phyloP scores from a whole-genome alignment of 345 rosid species.

The Acer saccharum region DNA sequence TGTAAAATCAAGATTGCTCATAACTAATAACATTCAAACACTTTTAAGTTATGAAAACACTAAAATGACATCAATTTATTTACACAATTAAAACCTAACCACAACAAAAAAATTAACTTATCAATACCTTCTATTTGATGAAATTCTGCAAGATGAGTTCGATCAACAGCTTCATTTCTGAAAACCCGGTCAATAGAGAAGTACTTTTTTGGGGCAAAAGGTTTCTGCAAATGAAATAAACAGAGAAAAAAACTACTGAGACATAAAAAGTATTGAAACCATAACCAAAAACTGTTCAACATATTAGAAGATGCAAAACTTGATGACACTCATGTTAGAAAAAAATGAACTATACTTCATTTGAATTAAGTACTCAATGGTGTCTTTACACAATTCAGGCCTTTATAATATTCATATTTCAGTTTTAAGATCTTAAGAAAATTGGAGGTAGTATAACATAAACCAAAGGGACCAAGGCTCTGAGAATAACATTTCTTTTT shows the following conservation, averaged over 20 bases:
- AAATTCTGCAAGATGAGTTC: conserved; percentile 95
- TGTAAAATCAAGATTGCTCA: not conserved
- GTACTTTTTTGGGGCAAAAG: conserved; percentile 81
- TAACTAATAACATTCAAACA: not conserved
- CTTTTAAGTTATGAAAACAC: not conserved
- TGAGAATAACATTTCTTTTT: conserved; percentile 3
- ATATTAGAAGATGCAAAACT: not conserved
- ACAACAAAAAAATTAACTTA: not conserved
- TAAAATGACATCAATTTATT: not conserved
- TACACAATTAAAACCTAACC: not conserved
- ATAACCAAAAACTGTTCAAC: not conserved
- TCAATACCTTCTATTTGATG: conserved; percentile 95
- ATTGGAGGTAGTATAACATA: not conserved
- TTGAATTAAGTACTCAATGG: not conserved
- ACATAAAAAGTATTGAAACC: not conserved
- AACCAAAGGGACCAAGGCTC: not conserved
- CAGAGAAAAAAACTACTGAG: not conserved
- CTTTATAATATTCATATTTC: not conserved
- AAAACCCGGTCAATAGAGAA: conserved; percentile 97
- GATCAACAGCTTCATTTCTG: conserved; percentile 97
- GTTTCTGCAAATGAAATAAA: conserved; percentile 36
- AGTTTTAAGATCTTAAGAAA: conserved; percentile 2
- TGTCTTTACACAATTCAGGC: not conserved
- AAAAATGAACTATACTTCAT: not conserved
- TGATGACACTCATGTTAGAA: not conserved